phyloP scores from a whole-genome alignment of 176 grass and related monocot species.

The Chrysopogon serrulatus region DNA sequence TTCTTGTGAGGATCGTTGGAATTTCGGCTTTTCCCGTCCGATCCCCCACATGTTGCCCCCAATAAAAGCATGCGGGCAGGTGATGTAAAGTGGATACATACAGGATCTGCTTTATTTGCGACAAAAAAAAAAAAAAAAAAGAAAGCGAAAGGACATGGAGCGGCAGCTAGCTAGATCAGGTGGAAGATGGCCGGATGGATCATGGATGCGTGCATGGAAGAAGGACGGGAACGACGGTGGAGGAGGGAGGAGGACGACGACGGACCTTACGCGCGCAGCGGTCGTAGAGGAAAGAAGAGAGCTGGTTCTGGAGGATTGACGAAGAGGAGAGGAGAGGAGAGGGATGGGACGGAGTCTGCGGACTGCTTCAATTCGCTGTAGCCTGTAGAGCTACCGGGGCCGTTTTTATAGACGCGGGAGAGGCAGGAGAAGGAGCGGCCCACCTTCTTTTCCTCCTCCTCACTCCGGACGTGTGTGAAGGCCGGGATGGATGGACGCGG shows the following conservation, averaged over 20 bases:
- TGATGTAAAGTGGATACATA: not conserved
- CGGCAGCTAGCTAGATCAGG: not conserved
- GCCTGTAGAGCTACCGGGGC: not conserved
- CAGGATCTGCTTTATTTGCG: constrained; percentile 12
- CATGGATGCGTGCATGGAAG: not conserved
- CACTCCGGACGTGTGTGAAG: not conserved
- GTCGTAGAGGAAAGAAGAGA: not conserved
- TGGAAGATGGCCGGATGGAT: not conserved
- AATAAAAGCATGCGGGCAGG: not conserved
- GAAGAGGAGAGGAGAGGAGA: not conserved
- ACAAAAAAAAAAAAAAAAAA: not conserved
- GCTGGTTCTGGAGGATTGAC: not conserved
- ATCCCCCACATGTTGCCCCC: not conserved
- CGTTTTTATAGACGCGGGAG: constrained; percentile 21
- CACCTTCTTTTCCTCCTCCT: constrained; percentile 14
- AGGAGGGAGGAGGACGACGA: not conserved
- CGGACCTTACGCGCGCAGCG: not conserved
- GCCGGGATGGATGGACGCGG: not conserved
- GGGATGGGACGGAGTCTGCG: not conserved
- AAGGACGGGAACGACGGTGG: not conserved
- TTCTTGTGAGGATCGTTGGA: not conserved
- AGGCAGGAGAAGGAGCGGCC: constrained; percentile 12
- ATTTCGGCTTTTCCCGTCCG: not conserved
- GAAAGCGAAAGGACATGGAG: not conserved
- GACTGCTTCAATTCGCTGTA: not conserved